Evolutionary conservation across 768 basidiomycete genomes (phyloP).

Genomic region (Macrolepiota fuliginosa): DNA sequence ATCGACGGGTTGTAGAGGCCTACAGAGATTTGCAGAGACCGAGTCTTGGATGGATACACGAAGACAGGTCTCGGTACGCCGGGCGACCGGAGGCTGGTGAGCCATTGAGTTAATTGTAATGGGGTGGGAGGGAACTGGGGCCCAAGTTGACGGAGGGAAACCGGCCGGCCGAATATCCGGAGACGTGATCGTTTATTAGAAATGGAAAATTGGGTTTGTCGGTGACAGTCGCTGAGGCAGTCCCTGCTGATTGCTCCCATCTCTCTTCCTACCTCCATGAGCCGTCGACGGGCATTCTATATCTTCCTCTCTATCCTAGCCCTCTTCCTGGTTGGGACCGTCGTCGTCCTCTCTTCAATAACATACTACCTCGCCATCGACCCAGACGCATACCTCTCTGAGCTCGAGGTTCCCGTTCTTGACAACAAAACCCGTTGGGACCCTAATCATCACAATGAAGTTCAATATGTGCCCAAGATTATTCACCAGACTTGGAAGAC

Average conservation of each 20-base stretch:
- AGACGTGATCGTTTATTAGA: neutral
- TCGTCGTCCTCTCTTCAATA: conserved; percentile 88
- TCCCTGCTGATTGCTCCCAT: conserved; percentile 8
- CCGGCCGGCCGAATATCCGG: conserved; percentile 10
- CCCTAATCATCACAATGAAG: conserved; percentile 53
- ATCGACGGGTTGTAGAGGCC: neutral
- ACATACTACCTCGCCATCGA: conserved; percentile 88
- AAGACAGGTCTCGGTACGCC: neutral
- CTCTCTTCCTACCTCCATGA: conserved; percentile 31
- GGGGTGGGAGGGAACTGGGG: neutral
- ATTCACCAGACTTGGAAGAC: conserved; percentile 99
- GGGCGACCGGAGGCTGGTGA: neutral
- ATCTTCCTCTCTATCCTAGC: conserved; percentile 53
- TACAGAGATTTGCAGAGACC: neutral
- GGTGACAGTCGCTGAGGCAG: conserved; percentile 2
- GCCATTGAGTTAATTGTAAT: neutral
- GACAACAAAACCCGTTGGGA: conserved; percentile 60
- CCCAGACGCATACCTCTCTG: conserved; percentile 73
- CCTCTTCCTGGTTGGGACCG: conserved; percentile 82
- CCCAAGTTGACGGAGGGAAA: neutral
- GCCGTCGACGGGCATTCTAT: conserved; percentile 42
- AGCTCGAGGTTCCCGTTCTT: conserved; percentile 66
- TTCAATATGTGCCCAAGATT: conserved; percentile 85
- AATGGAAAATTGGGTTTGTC: conserved; percentile 13
- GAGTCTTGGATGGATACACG: neutral